phyloP scores from a whole-genome alignment of 352 stramenopile species.

The Phytophthora pinifolia region DNA sequence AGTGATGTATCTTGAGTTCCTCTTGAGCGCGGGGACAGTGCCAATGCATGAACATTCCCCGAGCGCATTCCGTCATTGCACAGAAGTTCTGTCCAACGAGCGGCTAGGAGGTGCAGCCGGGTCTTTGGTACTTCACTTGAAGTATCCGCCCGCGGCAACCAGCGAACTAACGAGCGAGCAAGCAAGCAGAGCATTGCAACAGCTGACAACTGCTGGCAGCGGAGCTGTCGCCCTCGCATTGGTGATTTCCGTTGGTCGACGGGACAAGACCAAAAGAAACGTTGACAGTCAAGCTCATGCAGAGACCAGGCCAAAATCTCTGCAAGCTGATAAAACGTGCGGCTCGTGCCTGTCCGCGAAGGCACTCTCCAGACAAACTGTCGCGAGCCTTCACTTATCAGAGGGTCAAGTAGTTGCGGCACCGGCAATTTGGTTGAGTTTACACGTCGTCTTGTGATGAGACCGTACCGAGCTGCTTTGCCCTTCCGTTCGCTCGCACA shows the following conservation, averaged over 20 bases:
- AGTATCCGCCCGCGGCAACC: constrained; percentile 2
- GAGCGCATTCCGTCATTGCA: background rate
- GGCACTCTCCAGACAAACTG: background rate
- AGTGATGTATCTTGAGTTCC: too few relatives aligned
- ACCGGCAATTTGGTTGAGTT: constrained; percentile 14
- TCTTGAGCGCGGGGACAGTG: background rate
- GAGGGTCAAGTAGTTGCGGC: constrained; percentile 15
- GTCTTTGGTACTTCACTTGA: too few relatives aligned
- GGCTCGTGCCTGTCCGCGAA: background rate
- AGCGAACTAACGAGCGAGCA: constrained; percentile 2
- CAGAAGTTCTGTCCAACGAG: background rate
- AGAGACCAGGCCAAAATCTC: constrained; percentile 17
- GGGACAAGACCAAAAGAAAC: constrained; percentile 29
- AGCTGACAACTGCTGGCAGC: constrained; percentile 12
- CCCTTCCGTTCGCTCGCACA: background rate
- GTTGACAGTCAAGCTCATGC: constrained; percentile 11
- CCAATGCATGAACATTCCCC: constrained; percentile 3
- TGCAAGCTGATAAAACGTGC: constrained; percentile 16
- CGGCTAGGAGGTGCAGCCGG: constrained; percentile 1
- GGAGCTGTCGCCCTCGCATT: constrained; percentile 30
- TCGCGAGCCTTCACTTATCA: constrained; percentile 3
- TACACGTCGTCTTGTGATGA: background rate
- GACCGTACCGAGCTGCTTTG: background rate
- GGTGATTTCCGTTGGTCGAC: constrained; percentile 17
- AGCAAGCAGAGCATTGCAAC: constrained; percentile 21